These are phyloP conservation scores for Pyronema omphalodes DNA, from an alignment of 495 filamentous ascomycete species.

Conservation along the genomic window DNA sequence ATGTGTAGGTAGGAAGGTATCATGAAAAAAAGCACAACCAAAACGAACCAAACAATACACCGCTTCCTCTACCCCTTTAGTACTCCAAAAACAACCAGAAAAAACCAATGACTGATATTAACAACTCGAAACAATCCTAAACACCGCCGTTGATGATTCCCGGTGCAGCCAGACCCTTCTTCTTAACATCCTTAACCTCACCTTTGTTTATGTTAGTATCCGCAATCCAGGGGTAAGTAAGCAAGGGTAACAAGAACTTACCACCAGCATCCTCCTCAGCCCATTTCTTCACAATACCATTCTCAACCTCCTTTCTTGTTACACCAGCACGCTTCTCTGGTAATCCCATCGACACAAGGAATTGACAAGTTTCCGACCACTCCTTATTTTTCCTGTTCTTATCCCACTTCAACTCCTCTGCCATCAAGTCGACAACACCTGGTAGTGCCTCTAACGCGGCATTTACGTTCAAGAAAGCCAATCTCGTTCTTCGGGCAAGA, in stretches of 20 bases:
- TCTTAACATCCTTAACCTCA: background rate
- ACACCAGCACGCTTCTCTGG: slow-evolving; percentile 41
- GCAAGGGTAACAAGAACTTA: background rate
- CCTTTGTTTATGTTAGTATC: background rate
- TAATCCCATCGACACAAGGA: slow-evolving; percentile 53
- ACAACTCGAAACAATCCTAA: background rate
- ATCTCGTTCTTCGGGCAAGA: slow-evolving; percentile 64
- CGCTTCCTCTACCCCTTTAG: too few relatives aligned
- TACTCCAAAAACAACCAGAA: too few relatives aligned
- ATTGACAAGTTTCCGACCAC: slow-evolving; percentile 58
- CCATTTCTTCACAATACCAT: slow-evolving; percentile 16
- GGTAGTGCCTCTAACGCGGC: slow-evolving; percentile 85
- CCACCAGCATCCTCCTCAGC: slow-evolving; percentile 11
- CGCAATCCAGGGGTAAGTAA: background rate
- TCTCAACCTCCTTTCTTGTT: slow-evolving; percentile 41
- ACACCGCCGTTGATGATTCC: background rate
- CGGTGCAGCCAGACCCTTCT: background rate
- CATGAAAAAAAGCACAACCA: too few relatives aligned
- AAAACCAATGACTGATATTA: too few relatives aligned
- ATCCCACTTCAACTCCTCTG: slow-evolving; percentile 71
- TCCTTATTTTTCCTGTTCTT: slow-evolving; percentile 54
- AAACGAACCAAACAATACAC: too few relatives aligned
- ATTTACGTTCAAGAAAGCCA: slow-evolving; percentile 91
- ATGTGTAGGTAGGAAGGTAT: too few relatives aligned
- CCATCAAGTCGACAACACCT: slow-evolving; percentile 82